phyloP scores from a whole-genome alignment of 2,329 filamentous ascomycete genomes.

The Hortaea sp. region DNA sequence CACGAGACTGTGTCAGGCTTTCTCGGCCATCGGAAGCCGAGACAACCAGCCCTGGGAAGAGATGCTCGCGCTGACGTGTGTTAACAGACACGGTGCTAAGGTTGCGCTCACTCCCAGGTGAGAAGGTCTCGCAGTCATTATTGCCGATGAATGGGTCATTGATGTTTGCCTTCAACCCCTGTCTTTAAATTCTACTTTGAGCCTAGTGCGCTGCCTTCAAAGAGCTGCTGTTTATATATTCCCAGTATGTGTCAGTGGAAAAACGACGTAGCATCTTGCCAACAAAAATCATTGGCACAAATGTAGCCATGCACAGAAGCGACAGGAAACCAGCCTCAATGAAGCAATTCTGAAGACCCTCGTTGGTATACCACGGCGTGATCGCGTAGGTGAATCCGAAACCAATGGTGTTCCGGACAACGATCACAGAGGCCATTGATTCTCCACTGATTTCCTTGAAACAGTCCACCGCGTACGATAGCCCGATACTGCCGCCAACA shows the following conservation, averaged over 20 bases:
- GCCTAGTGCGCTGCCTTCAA: neutral
- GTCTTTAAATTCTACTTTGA: no score
- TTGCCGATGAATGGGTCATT: no score
- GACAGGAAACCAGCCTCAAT: neutral
- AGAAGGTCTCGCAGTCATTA: no score
- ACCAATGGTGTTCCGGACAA: conserved; percentile 31
- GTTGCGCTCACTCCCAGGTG: conserved; percentile 5
- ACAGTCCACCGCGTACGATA: conserved; percentile 36
- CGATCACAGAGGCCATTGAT: conserved; percentile 37
- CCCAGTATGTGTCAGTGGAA: conserved; percentile 9
- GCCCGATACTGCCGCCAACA: conserved; percentile 30
- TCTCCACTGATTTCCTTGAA: conserved; percentile 37
- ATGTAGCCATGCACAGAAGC: conserved; percentile 11
- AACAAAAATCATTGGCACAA: conserved; percentile 12
- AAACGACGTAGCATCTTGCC: conserved; percentile 10
- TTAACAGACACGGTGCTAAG: conserved; percentile 20
- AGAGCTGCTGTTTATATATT: conserved; percentile 1
- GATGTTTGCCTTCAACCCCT: no score
- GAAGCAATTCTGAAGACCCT: neutral
- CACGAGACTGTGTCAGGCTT: conserved; percentile 62
- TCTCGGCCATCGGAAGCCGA: conserved; percentile 35
- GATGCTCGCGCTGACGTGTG: conserved; percentile 19
- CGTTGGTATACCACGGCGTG: neutral
- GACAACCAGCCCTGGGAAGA: conserved; percentile 23
- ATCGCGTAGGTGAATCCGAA: neutral